Evolutionary conservation across 495 filamentous ascomycete genomes (phyloP).

Genomic region (Trichoderma asperelloides): DNA sequence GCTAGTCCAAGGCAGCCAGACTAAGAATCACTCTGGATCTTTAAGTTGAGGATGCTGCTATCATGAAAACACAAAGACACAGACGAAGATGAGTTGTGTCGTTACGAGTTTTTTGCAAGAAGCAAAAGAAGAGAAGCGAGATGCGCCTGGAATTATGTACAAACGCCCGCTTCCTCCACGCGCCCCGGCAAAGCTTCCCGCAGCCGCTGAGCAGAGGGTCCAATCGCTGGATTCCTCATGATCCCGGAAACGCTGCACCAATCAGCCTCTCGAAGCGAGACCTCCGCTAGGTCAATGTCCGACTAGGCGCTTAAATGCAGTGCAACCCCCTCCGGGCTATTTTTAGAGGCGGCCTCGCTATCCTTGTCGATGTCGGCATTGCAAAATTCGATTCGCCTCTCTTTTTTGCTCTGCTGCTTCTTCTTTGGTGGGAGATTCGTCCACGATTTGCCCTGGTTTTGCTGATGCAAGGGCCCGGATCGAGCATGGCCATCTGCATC

Average conservation of each 20-base stretch:
- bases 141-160: too few relatives aligned
- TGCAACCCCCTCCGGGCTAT: neutral
- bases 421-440: neutral
- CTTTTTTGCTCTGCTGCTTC: neutral
- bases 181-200: neutral
- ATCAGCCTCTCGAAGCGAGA: neutral
- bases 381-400: neutral
- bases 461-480: too few relatives aligned
- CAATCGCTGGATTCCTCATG: neutral
- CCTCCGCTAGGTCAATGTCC: neutral
- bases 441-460: too few relatives aligned
- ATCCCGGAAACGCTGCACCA: neutral
- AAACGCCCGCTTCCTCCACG: neutral
- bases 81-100: too few relatives aligned
- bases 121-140: too few relatives aligned
- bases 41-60: too few relatives aligned
- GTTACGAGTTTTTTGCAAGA: too few relatives aligned
- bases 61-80: too few relatives aligned
- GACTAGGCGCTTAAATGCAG: conserved; percentile 2
- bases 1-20: too few relatives aligned
- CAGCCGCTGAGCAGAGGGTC: neutral
- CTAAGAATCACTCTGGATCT: too few relatives aligned
- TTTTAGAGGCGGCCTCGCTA: neutral
- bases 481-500: too few relatives aligned
- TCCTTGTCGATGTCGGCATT: neutral